Conservation (phyloP, 371 early-diverging fungal genomes). For the Saksenaea vasiformis region DNA sequence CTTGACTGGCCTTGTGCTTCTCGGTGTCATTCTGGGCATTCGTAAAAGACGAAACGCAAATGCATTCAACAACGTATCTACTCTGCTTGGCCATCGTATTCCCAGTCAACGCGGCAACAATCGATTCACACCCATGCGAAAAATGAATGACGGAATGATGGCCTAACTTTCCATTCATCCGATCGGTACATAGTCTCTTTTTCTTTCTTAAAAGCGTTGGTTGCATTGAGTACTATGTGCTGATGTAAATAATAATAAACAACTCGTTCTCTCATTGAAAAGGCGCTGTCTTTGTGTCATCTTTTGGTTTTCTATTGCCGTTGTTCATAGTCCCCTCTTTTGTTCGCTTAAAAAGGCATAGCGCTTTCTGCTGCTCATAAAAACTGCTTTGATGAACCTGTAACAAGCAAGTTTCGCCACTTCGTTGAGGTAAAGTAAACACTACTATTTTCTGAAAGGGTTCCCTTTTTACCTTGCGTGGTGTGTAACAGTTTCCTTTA, state of each 20-base stretch:
- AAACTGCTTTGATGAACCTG: neutral
- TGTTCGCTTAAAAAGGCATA: slow-evolving; percentile 28
- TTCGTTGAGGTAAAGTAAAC: neutral
- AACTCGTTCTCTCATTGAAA: neutral
- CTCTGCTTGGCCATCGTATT: neutral
- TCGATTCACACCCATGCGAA: neutral
- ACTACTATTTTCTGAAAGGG: too few species aligned
- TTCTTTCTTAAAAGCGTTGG: too few species aligned
- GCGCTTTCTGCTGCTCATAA: neutral
- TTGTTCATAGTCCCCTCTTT: slow-evolving; percentile 7
- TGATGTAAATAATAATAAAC: neutral
- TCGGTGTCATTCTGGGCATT: neutral
- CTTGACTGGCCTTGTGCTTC: neutral
- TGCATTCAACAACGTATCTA: neutral
- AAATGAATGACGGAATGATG: neutral
- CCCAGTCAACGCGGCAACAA: neutral
- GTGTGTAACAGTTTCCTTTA: too few species aligned
- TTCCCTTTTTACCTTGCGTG: too few species aligned
- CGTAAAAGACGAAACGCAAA: neutral
- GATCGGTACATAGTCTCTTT: too few species aligned
- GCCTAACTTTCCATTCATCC: neutral
- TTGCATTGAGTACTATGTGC: neutral
- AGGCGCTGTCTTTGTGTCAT: neutral
- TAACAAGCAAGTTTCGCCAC: neutral
- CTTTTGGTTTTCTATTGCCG: neutral